These are phyloP conservation scores for Sporothrix inflata DNA, from an alignment of 2,329 filamentous ascomycete species.

Conservation along the genomic window DNA sequence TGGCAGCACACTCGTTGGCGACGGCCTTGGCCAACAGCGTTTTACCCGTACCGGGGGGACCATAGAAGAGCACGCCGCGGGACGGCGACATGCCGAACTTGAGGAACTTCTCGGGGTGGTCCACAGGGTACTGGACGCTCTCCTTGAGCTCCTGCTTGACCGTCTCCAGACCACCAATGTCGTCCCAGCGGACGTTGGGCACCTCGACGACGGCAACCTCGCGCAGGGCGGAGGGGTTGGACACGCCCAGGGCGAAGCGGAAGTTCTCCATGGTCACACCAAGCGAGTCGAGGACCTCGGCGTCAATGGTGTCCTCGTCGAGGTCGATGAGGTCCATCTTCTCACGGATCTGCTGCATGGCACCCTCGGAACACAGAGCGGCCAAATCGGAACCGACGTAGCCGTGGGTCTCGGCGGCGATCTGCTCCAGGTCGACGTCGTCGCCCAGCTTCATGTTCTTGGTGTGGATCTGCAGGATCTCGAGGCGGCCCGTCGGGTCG, in stretches of 20 bases:
- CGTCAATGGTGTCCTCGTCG: slow-evolving; percentile 98
- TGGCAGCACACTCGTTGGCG: slow-evolving; percentile 98
- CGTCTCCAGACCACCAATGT: slow-evolving; percentile 95
- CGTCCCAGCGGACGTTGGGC: slow-evolving; percentile 98
- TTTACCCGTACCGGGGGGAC: slow-evolving; percentile 99
- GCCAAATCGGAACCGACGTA: slow-evolving; percentile 99
- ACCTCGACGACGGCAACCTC: slow-evolving; percentile 99
- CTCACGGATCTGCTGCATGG: slow-evolving; percentile 99
- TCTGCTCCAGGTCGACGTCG: slow-evolving; percentile 94
- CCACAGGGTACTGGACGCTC: slow-evolving; percentile 97
- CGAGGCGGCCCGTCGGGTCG: slow-evolving; percentile 95
- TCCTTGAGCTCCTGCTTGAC: slow-evolving; percentile 99
- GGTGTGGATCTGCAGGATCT: slow-evolving; percentile 99
- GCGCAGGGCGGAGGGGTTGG: slow-evolving; percentile 96
- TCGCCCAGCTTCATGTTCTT: slow-evolving; percentile 99
- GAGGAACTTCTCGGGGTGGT: slow-evolving; percentile 99
- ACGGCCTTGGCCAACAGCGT: slow-evolving; percentile 99
- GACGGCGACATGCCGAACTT: slow-evolving; percentile 99
- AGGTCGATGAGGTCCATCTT: slow-evolving; percentile 99
- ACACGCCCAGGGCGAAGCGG: slow-evolving; percentile 95
- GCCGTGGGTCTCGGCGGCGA: slow-evolving; percentile 96
- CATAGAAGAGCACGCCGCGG: slow-evolving; percentile 97
- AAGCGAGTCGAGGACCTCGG: slow-evolving; percentile 95
- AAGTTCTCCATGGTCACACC: slow-evolving; percentile 99
- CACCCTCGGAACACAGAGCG: slow-evolving; percentile 96